A percentile compares a stretch with the other conserved stretches of the same genome.
phyloP scores from a whole-genome alignment of 768 basidiomycete genomes.

The Suillus plorans region DNA sequence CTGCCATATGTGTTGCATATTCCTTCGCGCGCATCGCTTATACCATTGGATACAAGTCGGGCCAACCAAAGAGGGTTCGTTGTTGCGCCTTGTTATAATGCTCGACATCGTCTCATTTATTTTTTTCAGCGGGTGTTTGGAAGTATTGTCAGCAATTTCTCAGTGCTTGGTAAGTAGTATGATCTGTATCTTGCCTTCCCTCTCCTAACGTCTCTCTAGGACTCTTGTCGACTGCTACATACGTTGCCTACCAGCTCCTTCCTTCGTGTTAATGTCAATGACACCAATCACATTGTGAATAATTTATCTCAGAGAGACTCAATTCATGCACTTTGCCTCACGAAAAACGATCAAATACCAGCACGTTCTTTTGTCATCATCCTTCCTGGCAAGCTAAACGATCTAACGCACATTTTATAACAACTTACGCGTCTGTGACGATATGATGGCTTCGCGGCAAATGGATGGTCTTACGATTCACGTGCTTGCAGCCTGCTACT shows the following conservation, averaged over 20 bases:
- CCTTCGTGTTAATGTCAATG: constrained; percentile 13
- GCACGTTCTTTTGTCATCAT: background rate
- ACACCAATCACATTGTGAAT: background rate
- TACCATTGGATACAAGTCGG: constrained; percentile 46
- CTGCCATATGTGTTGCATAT: constrained; percentile 41
- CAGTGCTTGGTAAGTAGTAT: constrained; percentile 20
- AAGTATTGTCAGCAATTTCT: constrained; percentile 13
- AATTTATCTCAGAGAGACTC: background rate
- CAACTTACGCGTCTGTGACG: background rate
- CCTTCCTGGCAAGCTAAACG: background rate
- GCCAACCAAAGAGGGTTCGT: constrained; percentile 41
- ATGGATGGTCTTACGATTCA: background rate
- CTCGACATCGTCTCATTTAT: constrained; percentile 11
- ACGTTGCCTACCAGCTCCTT: constrained; percentile 27
- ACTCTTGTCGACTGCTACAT: constrained; percentile 29
- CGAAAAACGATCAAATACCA: background rate
- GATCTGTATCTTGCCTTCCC: background rate
- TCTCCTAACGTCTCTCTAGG: constrained; percentile 13
- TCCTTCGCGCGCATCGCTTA: constrained; percentile 42
- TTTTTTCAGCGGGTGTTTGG: constrained; percentile 22
- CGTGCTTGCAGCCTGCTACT: background rate
- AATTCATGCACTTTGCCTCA: background rate
- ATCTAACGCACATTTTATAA: background rate
- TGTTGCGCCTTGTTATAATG: background rate
- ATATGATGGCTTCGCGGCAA: background rate